phyloP scores from a whole-genome alignment of 2,329 filamentous ascomycete species.

The Colletotrichum liriopes region DNA sequence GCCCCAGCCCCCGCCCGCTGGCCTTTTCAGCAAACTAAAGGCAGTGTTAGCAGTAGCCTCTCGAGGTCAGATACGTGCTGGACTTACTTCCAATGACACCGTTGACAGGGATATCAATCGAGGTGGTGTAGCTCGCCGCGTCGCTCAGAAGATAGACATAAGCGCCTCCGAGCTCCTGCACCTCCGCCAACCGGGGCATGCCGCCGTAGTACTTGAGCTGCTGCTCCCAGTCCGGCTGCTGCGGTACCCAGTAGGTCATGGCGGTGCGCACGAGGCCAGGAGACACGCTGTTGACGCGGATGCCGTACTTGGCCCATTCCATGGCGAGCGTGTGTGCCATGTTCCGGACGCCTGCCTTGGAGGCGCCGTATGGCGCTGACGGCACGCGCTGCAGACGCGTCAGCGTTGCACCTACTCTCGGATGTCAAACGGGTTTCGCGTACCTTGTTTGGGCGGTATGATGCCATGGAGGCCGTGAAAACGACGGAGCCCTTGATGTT shows the following conservation, averaged over 20 bases:
- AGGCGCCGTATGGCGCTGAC: constrained; percentile 64
- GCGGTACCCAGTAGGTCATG: constrained; percentile 66
- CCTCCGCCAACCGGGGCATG: constrained; percentile 62
- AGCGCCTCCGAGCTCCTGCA: constrained; percentile 67
- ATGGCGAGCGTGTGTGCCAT: constrained; percentile 60
- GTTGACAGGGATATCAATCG: constrained; percentile 65
- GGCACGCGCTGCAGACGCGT: constrained; percentile 56
- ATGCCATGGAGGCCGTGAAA: constrained; percentile 65
- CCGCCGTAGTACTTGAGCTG: constrained; percentile 73
- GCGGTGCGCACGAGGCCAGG: constrained; percentile 61
- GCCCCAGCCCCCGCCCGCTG: too few relatives aligned
- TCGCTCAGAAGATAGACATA: constrained; percentile 72
- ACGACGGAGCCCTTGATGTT: constrained; percentile 56
- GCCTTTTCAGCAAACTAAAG: not conserved
- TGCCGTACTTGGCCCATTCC: constrained; percentile 64
- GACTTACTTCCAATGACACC: constrained; percentile 54
- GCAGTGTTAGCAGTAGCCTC: not conserved
- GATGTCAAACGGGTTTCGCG: not conserved
- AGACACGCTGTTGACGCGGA: constrained; percentile 63
- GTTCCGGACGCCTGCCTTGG: constrained; percentile 60
- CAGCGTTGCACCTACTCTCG: not conserved
- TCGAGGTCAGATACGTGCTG: too few relatives aligned
- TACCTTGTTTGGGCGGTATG: constrained; percentile 62
- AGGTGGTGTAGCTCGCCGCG: constrained; percentile 65
- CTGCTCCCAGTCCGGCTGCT: constrained; percentile 67